A percentile compares a stretch with the other conserved stretches of the same genome.
Conservation (phyloP, 208 protist genomes). For the Trypanosoma lewisi region DNA sequence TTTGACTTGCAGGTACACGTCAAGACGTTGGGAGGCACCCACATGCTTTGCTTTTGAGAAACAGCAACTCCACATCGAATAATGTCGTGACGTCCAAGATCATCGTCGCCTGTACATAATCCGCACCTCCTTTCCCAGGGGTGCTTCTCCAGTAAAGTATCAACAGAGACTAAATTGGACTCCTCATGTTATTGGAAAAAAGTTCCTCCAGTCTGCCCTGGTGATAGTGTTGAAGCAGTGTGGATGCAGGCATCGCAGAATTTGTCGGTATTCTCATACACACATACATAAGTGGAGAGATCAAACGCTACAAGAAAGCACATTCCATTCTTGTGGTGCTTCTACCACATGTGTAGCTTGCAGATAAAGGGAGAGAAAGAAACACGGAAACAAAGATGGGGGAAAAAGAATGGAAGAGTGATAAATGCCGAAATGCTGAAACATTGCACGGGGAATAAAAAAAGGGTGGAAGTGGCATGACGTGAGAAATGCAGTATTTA, state of each 20-base stretch:
- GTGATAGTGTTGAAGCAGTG: not conserved
- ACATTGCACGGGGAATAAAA: too few species aligned
- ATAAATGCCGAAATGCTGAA: too few species aligned
- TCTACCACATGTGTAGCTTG: too few species aligned
- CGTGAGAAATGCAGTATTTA: too few species aligned
- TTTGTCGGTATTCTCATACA: not conserved
- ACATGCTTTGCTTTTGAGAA: not conserved
- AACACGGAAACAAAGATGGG: too few species aligned
- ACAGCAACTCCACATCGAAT: not conserved
- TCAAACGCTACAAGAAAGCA: too few species aligned
- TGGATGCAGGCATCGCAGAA: not conserved
- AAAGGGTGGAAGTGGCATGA: too few species aligned
- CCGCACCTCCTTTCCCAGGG: conserved; percentile 32
- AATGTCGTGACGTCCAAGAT: not conserved
- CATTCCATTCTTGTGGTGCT: too few species aligned
- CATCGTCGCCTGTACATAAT: not conserved
- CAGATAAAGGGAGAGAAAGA: too few species aligned
- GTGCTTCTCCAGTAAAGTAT: conserved; percentile 35
- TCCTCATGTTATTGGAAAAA: conserved; percentile 32
- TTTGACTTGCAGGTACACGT: not conserved
- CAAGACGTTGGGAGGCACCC: conserved; percentile 4
- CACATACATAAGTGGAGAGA: too few species aligned
- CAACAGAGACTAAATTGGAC: conserved; percentile 35
- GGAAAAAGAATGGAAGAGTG: too few species aligned
- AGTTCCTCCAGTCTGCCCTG: conserved; percentile 5